Evolutionary conservation across 306 rosid species (phyloP).

Genomic region (Vicia sativa): DNA sequence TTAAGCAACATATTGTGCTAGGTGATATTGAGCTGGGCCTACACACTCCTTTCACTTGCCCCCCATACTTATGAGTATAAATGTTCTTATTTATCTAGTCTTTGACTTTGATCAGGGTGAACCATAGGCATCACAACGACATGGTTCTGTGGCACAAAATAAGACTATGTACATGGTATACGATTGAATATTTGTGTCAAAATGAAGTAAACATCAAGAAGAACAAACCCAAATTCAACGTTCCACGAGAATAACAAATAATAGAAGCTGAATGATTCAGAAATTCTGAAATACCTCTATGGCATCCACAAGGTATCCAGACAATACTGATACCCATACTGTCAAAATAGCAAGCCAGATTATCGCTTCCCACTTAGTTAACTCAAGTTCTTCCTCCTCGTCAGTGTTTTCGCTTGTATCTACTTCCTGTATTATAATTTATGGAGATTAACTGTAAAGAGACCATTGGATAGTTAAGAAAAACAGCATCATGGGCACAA

Average conservation of each 20-base stretch:
- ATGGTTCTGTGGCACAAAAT: not conserved
- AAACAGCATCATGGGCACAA: slow-evolving; percentile 20
- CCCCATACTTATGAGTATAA: not conserved
- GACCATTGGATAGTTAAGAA: slow-evolving; percentile 18
- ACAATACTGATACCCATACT: slow-evolving; percentile 75
- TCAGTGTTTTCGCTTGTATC: slow-evolving; percentile 46
- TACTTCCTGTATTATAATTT: slow-evolving; percentile 48
- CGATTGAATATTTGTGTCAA: slow-evolving; percentile 22
- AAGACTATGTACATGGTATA: slow-evolving; percentile 10
- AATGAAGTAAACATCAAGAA: not conserved
- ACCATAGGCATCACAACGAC: not conserved
- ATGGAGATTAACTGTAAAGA: slow-evolving; percentile 18
- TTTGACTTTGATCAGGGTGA: not conserved
- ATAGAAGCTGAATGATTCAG: slow-evolving; percentile 27
- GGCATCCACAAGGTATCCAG: slow-evolving; percentile 91
- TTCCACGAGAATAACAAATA: slow-evolving; percentile 31
- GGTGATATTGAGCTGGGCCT: slow-evolving; percentile 1
- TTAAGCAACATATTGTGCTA: not conserved
- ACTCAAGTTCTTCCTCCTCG: slow-evolving; percentile 67
- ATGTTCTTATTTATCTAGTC: not conserved
- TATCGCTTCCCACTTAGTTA: slow-evolving; percentile 81
- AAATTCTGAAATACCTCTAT: slow-evolving; percentile 58
- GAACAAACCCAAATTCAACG: slow-evolving; percentile 7
- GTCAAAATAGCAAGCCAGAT: slow-evolving; percentile 87
- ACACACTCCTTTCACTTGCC: not conserved